Evolutionary conservation across 129 eudicot genomes (phyloP).

Genomic region (Chrysanthemum makinoi): DNA sequence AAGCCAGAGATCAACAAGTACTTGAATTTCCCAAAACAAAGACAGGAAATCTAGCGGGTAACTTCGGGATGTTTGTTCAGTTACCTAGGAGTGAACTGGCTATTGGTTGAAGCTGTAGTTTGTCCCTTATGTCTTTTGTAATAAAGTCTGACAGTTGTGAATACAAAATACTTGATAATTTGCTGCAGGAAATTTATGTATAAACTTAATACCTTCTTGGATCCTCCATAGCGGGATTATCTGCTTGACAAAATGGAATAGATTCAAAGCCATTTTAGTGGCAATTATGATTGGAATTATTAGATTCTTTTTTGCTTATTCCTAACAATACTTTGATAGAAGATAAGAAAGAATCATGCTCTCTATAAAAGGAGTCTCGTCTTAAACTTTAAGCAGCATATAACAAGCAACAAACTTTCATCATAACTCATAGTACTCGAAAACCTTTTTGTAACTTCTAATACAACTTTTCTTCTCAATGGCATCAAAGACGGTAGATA

Average conservation of each 20-base stretch:
- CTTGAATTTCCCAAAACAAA: too few relatives aligned
- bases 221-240: constrained; percentile 4
- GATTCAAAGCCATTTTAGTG: constrained; percentile 27
- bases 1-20: too few relatives aligned
- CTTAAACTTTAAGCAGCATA: constrained; percentile 23
- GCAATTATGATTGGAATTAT: constrained; percentile 15
- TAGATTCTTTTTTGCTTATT: constrained; percentile 21
- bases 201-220: neutral
- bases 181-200: neutral
- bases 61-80: neutral
- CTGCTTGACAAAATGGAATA: constrained; percentile 20
- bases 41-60: neutral
- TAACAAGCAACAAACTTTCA: constrained; percentile 25
- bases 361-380: constrained; percentile 29
- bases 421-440: constrained; percentile 3
- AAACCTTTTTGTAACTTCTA: constrained; percentile 12
- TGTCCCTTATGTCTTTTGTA: neutral
- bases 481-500: constrained; percentile 34
- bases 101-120: too few relatives aligned
- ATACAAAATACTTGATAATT: constrained; percentile 3
- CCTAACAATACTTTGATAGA: neutral
- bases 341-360: neutral
- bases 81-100: neutral
- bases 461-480: constrained; percentile 25
- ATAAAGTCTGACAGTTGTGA: neutral